phyloP scores from a whole-genome alignment of 768 basidiomycete genomes.

The Chlorophyllum brunneum region DNA sequence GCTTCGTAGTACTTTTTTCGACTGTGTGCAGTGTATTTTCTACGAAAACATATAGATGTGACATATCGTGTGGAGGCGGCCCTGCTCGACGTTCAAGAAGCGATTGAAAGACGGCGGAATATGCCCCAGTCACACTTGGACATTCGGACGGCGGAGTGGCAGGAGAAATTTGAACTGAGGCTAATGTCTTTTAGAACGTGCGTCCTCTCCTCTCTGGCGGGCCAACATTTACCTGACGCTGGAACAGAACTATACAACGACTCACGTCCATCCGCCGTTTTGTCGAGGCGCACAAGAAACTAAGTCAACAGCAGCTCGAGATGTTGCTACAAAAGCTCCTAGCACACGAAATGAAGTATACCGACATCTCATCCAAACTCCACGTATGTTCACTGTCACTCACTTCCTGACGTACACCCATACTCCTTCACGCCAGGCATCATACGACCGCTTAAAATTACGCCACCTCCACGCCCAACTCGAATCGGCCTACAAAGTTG shows the following conservation, averaged over 20 bases:
- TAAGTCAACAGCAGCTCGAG: conserved; percentile 25
- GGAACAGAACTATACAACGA: conserved; percentile 26
- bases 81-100: conserved; percentile 13
- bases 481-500: conserved; percentile 20
- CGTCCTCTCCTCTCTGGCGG: conserved; percentile 11
- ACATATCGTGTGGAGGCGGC: conserved; percentile 25
- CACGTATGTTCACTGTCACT: conserved; percentile 22
- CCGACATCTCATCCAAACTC: conserved; percentile 33
- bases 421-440: conserved; percentile 17
- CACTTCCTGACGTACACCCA: background rate
- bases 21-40: conserved; percentile 1
- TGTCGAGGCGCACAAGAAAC: conserved; percentile 20
- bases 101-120: conserved; percentile 7
- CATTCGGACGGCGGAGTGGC: conserved; percentile 29
- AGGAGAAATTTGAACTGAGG: conserved; percentile 27
- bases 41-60: conserved; percentile 24
- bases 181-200: conserved; percentile 33
- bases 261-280: conserved; percentile 23
- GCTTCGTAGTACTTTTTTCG: conserved; percentile 4
- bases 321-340: conserved; percentile 30
- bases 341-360: conserved; percentile 36
- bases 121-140: conserved; percentile 23
- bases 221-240: conserved; percentile 3
- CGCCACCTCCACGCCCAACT: conserved; percentile 29
- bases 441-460: conserved; percentile 30